A percentile compares a stretch with the other conserved stretches of the same genome.
phyloP scores from a whole-genome alignment of 2,329 filamentous ascomycete species.

The Colletotrichum sp. region DNA sequence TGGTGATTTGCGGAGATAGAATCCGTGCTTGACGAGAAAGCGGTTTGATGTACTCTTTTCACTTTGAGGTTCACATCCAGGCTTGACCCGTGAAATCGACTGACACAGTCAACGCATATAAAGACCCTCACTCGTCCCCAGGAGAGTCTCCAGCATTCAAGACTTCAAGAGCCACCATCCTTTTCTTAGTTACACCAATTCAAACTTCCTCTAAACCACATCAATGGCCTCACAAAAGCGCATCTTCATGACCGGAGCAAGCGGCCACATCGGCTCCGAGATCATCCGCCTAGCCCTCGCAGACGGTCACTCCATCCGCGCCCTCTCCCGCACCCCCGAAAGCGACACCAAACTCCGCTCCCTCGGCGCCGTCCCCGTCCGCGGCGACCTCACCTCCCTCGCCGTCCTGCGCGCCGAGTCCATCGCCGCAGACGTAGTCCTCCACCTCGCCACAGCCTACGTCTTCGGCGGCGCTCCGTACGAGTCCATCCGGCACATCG shows the following conservation, averaged over 20 bases:
- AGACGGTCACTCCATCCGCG: constrained; percentile 40
- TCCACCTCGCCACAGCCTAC: constrained; percentile 44
- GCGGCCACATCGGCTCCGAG: constrained; percentile 41
- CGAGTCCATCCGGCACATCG: constrained; percentile 27
- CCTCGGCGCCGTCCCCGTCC: constrained; percentile 42
- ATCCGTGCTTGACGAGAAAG: background rate
- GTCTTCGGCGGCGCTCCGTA: constrained; percentile 32
- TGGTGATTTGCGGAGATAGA: background rate
- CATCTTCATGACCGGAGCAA: constrained; percentile 45
- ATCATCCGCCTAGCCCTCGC: constrained; percentile 39
- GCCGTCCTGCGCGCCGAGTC: constrained; percentile 41
- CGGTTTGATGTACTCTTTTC: accelerated
- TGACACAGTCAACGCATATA: accelerated
- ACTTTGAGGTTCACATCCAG: background rate
- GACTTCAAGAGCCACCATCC: background rate
- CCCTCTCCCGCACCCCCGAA: constrained; percentile 11
- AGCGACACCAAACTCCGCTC: constrained; percentile 38
- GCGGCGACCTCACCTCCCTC: constrained; percentile 42
- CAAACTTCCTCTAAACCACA: accelerated
- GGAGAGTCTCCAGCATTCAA: background rate
- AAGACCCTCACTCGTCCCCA: background rate
- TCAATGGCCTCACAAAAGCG: background rate
- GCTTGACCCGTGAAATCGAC: background rate
- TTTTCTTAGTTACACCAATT: no score
- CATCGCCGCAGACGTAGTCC: constrained; percentile 43